These are phyloP conservation scores for Macrolepiota dolichaula DNA, from an alignment of 768 basidiomycete genomes.

Conservation along the genomic window DNA sequence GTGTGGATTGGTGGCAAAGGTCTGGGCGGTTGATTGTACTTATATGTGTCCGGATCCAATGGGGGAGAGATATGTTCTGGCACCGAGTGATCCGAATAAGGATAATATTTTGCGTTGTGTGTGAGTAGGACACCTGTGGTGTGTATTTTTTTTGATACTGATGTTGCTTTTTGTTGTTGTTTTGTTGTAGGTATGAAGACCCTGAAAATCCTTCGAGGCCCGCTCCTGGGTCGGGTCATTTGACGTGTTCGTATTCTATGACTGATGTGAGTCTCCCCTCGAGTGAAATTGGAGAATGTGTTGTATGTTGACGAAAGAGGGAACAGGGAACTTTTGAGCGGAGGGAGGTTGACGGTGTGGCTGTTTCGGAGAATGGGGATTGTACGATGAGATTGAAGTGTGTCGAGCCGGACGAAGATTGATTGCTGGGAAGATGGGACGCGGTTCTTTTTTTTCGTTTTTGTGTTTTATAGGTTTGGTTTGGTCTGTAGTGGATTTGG, in stretches of 20 bases:
- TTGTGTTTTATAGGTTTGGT: too few species aligned
- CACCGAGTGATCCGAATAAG: background rate
- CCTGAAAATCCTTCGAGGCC: background rate
- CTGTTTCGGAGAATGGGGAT: background rate
- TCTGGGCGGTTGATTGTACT: background rate
- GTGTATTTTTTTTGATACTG: background rate
- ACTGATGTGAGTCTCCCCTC: background rate
- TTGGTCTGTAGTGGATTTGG: too few species aligned
- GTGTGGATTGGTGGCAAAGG: background rate
- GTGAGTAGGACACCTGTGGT: too few species aligned
- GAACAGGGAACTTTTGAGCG: background rate
- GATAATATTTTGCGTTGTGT: background rate
- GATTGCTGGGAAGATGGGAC: background rate
- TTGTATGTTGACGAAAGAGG: background rate
- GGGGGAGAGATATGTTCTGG: background rate
- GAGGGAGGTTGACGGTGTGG: slow-evolving; percentile 1
- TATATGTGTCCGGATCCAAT: background rate
- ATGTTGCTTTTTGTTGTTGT: background rate
- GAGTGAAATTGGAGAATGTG: background rate
- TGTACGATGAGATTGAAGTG: background rate
- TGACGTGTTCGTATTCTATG: background rate
- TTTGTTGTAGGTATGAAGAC: background rate
- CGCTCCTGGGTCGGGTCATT: background rate
- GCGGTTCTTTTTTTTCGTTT: too few species aligned
- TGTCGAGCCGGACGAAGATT: background rate